These are phyloP conservation scores for Emiliania huxleyi DNA, from an alignment of 78 protist genomes.

Conservation along the genomic window DNA sequence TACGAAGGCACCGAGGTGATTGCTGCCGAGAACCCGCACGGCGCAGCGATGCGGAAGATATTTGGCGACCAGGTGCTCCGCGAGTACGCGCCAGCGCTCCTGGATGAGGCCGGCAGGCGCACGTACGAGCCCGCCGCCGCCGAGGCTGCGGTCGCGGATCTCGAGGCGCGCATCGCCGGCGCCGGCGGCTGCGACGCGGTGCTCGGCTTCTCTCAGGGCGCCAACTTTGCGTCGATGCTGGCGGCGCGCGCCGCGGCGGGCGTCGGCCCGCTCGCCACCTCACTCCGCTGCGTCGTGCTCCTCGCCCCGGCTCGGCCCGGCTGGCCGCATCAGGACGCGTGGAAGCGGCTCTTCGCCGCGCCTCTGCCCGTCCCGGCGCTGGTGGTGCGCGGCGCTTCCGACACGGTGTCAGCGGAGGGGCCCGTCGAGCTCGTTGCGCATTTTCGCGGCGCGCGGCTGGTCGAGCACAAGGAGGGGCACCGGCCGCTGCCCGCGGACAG, in stretches of 20 bases:
- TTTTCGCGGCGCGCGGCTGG: background rate
- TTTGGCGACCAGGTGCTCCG: background rate
- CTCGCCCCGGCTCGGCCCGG: background rate
- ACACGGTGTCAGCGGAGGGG: background rate
- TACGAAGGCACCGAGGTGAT: background rate
- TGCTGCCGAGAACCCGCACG: background rate
- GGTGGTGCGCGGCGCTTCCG: background rate
- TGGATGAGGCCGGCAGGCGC: background rate
- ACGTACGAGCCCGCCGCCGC: background rate
- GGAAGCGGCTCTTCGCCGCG: background rate
- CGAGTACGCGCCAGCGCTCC: background rate
- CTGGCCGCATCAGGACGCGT: background rate
- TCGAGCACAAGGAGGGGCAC: background rate
- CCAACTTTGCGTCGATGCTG: background rate
- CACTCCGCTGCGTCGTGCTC: background rate
- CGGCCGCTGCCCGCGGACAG: background rate
- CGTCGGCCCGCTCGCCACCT: background rate
- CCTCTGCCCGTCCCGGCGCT: background rate
- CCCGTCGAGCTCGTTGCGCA: background rate
- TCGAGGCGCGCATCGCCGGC: background rate
- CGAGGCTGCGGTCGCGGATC: background rate
- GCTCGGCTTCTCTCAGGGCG: background rate
- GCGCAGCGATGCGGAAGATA: background rate
- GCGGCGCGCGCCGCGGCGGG: background rate
- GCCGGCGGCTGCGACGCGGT: background rate